These are phyloP conservation scores for Yamadazyma takamatsuzukensis DNA, from an alignment of 805 yeast species.

Conservation along the genomic window DNA sequence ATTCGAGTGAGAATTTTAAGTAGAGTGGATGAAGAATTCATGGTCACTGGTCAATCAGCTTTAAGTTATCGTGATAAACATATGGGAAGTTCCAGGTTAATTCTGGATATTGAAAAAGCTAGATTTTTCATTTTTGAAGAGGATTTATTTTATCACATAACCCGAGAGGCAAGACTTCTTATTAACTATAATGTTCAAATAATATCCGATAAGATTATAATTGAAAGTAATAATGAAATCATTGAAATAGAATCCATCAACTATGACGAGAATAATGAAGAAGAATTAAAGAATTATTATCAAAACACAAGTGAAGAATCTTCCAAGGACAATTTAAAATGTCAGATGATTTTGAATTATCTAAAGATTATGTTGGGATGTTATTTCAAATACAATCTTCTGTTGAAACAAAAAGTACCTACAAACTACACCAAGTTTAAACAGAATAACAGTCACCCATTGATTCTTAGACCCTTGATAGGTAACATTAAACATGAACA, in stretches of 20 bases:
- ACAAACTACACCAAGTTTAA: constrained; percentile 44
- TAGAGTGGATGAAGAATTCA: constrained; percentile 50
- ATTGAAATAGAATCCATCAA: constrained; percentile 69
- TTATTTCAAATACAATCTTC: constrained; percentile 47
- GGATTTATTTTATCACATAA: constrained; percentile 75
- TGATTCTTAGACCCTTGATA: constrained; percentile 53
- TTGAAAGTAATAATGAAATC: constrained; percentile 62
- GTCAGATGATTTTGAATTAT: constrained; percentile 51
- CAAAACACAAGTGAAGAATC: constrained; percentile 29
- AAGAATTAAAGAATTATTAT: constrained; percentile 26
- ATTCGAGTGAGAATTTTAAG: constrained; percentile 59
- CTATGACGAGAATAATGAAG: constrained; percentile 39
- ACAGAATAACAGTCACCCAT: constrained; percentile 40
- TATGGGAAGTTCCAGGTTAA: constrained; percentile 17
- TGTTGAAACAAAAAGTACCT: constrained; percentile 43
- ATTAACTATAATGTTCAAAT: constrained; percentile 66
- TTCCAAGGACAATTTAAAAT: constrained; percentile 35
- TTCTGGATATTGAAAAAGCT: constrained; percentile 60
- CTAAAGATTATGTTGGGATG: constrained; percentile 61
- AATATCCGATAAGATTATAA: constrained; percentile 58
- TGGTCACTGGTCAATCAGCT: constrained; percentile 56
- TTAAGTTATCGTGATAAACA: constrained; percentile 19
- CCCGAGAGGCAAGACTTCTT: constrained; percentile 69
- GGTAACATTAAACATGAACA: constrained; percentile 57
- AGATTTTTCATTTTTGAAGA: constrained; percentile 81